Evolutionary conservation across 768 basidiomycete genomes (phyloP).

Genomic region (Rhizopogon salebrosus): DNA sequence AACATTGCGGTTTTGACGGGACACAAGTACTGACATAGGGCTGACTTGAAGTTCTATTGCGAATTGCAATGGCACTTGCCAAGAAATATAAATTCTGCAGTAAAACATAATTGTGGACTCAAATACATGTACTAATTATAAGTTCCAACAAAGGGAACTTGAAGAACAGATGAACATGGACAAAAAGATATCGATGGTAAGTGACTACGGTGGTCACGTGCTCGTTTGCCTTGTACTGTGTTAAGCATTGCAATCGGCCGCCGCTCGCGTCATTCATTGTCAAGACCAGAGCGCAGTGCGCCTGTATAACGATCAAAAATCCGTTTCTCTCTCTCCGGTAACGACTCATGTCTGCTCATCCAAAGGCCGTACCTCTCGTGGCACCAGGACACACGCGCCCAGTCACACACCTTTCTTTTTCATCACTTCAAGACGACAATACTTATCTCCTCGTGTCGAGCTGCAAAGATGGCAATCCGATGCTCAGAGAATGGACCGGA

Average conservation of each 20-base stretch:
- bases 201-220: neutral
- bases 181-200: too few relatives aligned
- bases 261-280: neutral
- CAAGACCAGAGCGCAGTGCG: constrained; percentile 47
- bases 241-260: too few relatives aligned
- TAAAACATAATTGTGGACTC: too few relatives aligned
- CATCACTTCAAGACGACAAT: constrained; percentile 76
- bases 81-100: too few relatives aligned
- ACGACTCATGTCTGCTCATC: constrained; percentile 55
- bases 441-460: constrained; percentile 89
- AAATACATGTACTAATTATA: too few relatives aligned
- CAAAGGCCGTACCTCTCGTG: constrained; percentile 74
- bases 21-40: too few relatives aligned
- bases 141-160: too few relatives aligned
- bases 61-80: too few relatives aligned
- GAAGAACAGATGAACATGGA: too few relatives aligned
- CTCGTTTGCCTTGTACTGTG: neutral
- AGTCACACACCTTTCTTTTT: constrained; percentile 93
- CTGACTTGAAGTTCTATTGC: too few relatives aligned
- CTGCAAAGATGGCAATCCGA: constrained; percentile 98
- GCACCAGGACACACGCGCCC: constrained; percentile 83
- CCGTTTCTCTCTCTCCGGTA: constrained; percentile 1
- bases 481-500: constrained; percentile 95
- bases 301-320: constrained; percentile 18
- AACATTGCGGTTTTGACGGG: too few relatives aligned